Conservation (phyloP, 345 rosid species). For the Brassica incana region DNA sequence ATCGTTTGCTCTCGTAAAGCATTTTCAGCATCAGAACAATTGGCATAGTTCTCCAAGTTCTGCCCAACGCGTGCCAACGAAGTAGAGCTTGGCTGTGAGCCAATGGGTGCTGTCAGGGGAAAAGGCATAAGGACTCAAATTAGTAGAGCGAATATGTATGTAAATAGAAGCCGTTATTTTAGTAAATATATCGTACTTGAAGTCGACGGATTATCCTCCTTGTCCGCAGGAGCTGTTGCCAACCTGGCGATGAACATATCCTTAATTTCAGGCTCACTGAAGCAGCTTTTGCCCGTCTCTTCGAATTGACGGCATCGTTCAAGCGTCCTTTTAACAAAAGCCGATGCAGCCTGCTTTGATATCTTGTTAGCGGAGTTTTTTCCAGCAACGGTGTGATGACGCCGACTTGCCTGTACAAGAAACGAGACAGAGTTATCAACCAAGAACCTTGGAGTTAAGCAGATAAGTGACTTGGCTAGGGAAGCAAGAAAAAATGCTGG, state of each 20-base stretch:
- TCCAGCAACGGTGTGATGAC: conserved; percentile 57
- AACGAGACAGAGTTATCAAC: conserved; percentile 17
- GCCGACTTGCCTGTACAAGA: conserved; percentile 60
- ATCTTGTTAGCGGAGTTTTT: conserved; percentile 76
- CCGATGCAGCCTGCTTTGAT: conserved; percentile 78
- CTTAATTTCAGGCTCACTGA: conserved; percentile 66
- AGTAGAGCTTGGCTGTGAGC: conserved; percentile 59
- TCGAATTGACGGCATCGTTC: conserved; percentile 67
- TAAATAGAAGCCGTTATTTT: background rate
- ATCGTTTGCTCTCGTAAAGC: conserved; percentile 47
- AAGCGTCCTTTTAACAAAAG: conserved; percentile 73
- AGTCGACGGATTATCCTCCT: conserved; percentile 43
- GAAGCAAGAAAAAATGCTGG: background rate
- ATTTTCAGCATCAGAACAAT: conserved; percentile 49
- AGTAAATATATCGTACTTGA: conserved; percentile 25
- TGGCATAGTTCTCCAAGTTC: conserved; percentile 51
- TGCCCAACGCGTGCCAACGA: conserved; percentile 47
- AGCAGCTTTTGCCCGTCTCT: conserved; percentile 82
- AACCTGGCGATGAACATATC: conserved; percentile 61
- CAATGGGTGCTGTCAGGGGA: conserved; percentile 59
- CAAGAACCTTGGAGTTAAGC: conserved; percentile 1
- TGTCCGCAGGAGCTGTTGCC: conserved; percentile 45
- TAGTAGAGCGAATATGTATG: background rate
- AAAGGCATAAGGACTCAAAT: background rate
- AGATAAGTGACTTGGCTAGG: background rate